Conservation (phyloP, 2,329 filamentous ascomycete genomes). For the Calonectria multiphialidica region DNA sequence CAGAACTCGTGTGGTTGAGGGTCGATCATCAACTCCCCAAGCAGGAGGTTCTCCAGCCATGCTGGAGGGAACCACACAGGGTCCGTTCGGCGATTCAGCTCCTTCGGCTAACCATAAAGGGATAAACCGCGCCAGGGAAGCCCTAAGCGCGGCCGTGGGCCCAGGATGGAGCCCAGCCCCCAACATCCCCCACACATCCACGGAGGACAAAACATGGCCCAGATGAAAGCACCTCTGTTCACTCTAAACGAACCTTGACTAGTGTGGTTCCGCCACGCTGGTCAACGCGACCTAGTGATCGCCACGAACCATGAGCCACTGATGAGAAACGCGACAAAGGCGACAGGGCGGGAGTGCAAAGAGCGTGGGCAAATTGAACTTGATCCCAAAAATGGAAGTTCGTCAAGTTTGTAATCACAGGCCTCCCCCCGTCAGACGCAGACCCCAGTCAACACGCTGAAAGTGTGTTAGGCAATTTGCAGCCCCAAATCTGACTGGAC, state of each 20-base stretch:
- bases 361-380: background rate
- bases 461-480: slow-evolving; percentile 9
- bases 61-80: slow-evolving; percentile 33
- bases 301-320: slow-evolving; percentile 23
- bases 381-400: slow-evolving; percentile 22
- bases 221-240: slow-evolving; percentile 3
- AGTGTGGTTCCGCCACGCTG: slow-evolving; percentile 29
- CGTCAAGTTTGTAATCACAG: slow-evolving; percentile 13
- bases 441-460: slow-evolving; percentile 8
- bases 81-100: slow-evolving; percentile 30
- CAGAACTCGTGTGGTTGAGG: background rate
- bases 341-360: slow-evolving; percentile 13
- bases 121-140: slow-evolving; percentile 28
- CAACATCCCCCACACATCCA: slow-evolving; percentile 25
- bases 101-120: slow-evolving; percentile 36
- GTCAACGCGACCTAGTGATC: slow-evolving; percentile 20
- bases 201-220: slow-evolving; percentile 11
- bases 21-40: slow-evolving; percentile 25
- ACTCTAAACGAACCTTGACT: slow-evolving; percentile 25
- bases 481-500: slow-evolving; percentile 18
- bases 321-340: slow-evolving; percentile 27
- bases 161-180: slow-evolving; percentile 30
- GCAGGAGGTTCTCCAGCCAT: slow-evolving; percentile 33
- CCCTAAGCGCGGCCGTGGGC: slow-evolving; percentile 34
- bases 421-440: slow-evolving; percentile 2